Base-by-base conservation (phyloP, 2,329 filamentous ascomycete species). In the Rhinocladiella similis region DNA sequence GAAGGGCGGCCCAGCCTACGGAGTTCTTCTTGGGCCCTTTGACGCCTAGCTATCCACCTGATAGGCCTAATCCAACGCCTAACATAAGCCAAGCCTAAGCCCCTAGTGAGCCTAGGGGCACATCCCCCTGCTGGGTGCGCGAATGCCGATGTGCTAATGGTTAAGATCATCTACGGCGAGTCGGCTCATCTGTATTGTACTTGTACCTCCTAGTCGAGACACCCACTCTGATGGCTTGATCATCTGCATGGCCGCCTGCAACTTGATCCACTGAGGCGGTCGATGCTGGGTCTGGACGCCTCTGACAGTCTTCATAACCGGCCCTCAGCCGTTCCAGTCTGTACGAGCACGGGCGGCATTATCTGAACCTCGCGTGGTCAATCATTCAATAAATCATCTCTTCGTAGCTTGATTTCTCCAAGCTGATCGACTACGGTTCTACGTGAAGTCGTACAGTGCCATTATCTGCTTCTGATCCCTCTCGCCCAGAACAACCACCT, bases 401-500 rank as follows among this genome's bases (percentile, higher is more conserved):
- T 27, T 33, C 27, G 27, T 42, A 42, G n/a, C 39, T 20, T 2
- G 12, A 16, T 7, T 41, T 45, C 47, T 16, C 9, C 3, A 33
- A 33, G 27, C 43, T 27, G 7, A 46, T 13, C 10, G 9, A 20
- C 43, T 25, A 22, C 9, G 14, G 13, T 48, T 47, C 56, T 74
- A 89, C 29, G 89, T 90, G 72, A 97, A 97, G 72, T 96, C 90
- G 69, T 96, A 96, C 42, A 94, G 85, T 68, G 92, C 82, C 60
- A 96, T 72, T 59, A 87, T 85, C 68, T 93, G 89, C 38, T 81
- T 80, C 1, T 89, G 77, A 22, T 75, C 76, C 61, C 83, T 82
- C 72, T 93, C 89, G 62, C 89, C 87, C 49, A 96, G 77, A 41
- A 96, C 84, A 59, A 96, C 86, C n/a, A 96, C 89, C 75, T 91